Base-by-base conservation (phyloP, 306 rosid genomes). In the Vigna trinervia region DNA sequence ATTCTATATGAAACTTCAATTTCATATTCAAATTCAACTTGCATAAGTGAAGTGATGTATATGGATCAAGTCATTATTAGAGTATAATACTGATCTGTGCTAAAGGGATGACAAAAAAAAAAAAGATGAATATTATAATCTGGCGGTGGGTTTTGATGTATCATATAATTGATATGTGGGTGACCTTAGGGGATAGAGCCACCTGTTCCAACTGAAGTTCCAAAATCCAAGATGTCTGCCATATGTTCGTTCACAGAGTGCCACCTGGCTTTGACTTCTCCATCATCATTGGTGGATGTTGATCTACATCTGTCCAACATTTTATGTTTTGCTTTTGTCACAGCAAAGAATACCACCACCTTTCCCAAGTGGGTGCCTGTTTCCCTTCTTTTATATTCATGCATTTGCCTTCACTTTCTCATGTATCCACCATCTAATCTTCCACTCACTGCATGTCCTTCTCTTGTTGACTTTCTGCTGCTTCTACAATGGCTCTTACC, bases 401-500 rank as follows among this genome's bases (percentile, higher is more conserved):
- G 68, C 79, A 45, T 36, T 2, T 53, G 6, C 69, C 56, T 64
- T 28, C 36, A 45, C n/a, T 30, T 30, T 19, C 23, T 53, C 58
- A 71, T n/a, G 47, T 43, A 19, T 0, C 17, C 20, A 80, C 74
- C 28, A 74, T 73, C 66, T 61, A 59, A 63, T 19, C 45, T 59
- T 39, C 11, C 32, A 48, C 12, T 63, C 43, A 22, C 12, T 51
- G 22, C 54, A 68, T 45, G 15, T 13, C 14, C 53, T 67, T 20
- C 20, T 45, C 39, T 5, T 19, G n/a, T 22, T 64, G 28, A 76
- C 69, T 64, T 38, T 5, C 3, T 22, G 47, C 53, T 58, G 12
- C 12, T 79, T 68, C 12, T 34, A 41, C 80, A 46, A 91, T 92
- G 97, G 86, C 88, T 80, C 81, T 90, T 72, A 61, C 89, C 30